These are phyloP conservation scores for Solanum chaucha DNA, from an alignment of 257 asterid species.

Conservation along the genomic window DNA sequence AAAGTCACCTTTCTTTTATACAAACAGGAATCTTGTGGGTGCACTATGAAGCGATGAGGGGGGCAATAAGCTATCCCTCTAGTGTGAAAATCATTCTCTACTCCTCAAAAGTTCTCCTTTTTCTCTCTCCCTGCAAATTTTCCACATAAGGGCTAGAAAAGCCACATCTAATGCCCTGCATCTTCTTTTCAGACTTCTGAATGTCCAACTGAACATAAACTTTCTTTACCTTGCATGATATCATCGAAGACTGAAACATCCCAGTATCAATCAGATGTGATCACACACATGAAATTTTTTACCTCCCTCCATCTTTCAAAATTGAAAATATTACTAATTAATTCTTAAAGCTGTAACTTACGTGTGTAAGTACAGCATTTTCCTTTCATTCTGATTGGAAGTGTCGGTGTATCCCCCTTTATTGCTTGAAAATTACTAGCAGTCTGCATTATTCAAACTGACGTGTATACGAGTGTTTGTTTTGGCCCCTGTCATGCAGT, in stretches of 20 bases:
- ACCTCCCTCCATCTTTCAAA: not conserved
- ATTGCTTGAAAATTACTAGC: not conserved
- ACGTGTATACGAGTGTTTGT: not conserved
- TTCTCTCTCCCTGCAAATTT: not conserved
- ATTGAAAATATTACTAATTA: not conserved
- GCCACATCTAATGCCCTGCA: not conserved
- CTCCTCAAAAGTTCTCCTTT: not conserved
- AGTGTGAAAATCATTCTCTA: not conserved
- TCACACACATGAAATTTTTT: not conserved
- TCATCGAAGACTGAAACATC: not conserved
- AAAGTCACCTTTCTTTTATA: not conserved
- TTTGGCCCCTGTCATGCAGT: not conserved
- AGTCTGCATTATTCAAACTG: not conserved
- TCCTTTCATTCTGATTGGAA: not conserved
- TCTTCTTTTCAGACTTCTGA: not conserved
- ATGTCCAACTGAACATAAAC: not conserved
- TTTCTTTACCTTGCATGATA: not conserved
- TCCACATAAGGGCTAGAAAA: not conserved
- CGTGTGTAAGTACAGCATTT: not conserved
- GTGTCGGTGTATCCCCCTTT: not conserved
- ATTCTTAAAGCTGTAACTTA: not conserved
- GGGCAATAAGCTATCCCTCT: not conserved
- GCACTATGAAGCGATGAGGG: not conserved
- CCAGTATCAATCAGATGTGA: not conserved
- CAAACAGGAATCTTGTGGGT: not conserved